A percentile compares a stretch with the other conserved stretches of the same genome.
Evolutionary conservation across 2,329 filamentous ascomycete genomes (phyloP).

Genomic region (Diaporthe longicolla): DNA sequence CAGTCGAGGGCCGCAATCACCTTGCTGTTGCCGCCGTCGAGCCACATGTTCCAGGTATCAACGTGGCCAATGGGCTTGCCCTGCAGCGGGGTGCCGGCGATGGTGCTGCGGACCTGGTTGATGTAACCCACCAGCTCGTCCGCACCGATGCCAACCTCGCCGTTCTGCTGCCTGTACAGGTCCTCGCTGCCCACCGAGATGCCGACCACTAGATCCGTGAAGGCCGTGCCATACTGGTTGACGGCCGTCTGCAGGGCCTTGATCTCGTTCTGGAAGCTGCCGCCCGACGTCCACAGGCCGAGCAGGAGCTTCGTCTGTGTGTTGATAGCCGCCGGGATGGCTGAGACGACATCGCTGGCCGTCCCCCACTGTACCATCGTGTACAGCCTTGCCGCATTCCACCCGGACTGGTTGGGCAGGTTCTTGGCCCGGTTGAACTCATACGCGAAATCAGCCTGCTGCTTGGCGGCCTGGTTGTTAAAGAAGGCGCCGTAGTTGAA

Average conservation of each 20-base stretch:
- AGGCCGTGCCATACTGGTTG: constrained; percentile 74
- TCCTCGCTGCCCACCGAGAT: constrained; percentile 92
- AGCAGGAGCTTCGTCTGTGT: constrained; percentile 85
- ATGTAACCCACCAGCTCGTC: constrained; percentile 75
- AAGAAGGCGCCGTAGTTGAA: constrained; percentile 81
- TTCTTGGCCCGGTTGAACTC: constrained; percentile 76
- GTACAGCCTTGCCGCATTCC: constrained; percentile 79
- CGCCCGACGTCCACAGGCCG: constrained; percentile 82
- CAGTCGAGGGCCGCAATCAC: constrained; percentile 81
- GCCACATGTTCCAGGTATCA: constrained; percentile 88
- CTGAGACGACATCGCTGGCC: constrained; percentile 63
- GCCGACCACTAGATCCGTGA: constrained; percentile 79
- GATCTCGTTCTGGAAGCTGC: constrained; percentile 79
- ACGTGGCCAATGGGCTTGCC: constrained; percentile 79
- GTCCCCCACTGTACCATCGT: constrained; percentile 81
- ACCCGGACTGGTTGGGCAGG: constrained; percentile 74
- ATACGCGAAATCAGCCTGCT: constrained; percentile 75
- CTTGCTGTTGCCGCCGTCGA: constrained; percentile 78
- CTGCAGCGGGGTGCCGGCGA: constrained; percentile 53
- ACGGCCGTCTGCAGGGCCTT: constrained; percentile 79
- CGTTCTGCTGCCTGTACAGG: constrained; percentile 78
- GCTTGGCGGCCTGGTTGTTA: constrained; percentile 71
- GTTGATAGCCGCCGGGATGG: constrained; percentile 86
- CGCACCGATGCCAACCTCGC: constrained; percentile 62
- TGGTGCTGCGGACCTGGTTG: constrained; percentile 74